Evolutionary conservation across 2,329 filamentous ascomycete species (phyloP), one percentile per base, ranked within the genome.

Genomic region (Phaeosphaeriaceae sp.): DNA sequence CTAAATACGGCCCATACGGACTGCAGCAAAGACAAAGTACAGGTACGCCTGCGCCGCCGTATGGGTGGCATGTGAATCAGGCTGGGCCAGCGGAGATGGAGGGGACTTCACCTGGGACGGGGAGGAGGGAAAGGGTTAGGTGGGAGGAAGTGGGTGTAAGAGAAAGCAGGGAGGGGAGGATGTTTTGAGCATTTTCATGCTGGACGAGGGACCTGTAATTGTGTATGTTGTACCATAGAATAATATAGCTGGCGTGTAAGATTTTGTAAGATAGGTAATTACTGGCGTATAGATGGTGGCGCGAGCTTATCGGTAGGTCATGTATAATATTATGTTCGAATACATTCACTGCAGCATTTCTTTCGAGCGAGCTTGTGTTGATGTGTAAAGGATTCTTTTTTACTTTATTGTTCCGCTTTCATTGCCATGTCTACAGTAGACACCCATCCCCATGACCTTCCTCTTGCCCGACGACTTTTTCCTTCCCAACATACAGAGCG

Each of bases 21-120:
- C 19, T 45, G 9, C 41, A 53, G 22, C 22, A 22, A 17, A 13
- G 41, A 9, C 44, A 20, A 19, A 31, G 40, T 7, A 36, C 31
- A 36, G 31, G 31, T 3, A 36, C 31, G 11, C 42, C 53, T 9
- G 53, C 53, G 46, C 53, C 53, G 22, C 53, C 53, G 45, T 54
- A 54, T 36, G 53, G 46, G 10, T 54, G 46, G 48, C 56, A 58
- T 54, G 56, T 54, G 3, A 56, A 59, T 55, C 19, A 4, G 33
- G 15, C 13, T 22, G 56, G 52, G 22, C 57, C 53, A 9, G 53
- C 36, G 49, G 57, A 59, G 27, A 59, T 59, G 53, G 53, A 59
- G 3, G 57, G 44, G 9, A 40, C 36, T n/a, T n/a, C n/a, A n/a
- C n/a, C n/a, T 11, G 31, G 13, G 31, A 7, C 9, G 13, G 31